phyloP scores from a whole-genome alignment of 306 rosid species.

The cucumber (Cucumis sativus) region DNA sequence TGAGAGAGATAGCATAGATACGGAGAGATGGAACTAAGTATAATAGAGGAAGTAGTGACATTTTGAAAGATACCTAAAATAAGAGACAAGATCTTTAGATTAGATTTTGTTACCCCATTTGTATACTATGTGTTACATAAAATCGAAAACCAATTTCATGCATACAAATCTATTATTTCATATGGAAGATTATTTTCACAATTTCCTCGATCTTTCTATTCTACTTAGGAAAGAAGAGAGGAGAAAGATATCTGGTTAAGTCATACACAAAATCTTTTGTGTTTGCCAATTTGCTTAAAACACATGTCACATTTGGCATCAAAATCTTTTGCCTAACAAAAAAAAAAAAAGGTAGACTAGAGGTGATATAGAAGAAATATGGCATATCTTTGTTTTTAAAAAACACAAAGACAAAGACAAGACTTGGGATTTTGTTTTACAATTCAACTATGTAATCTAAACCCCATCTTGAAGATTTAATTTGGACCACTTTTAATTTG shows the following conservation, averaged over 20 bases:
- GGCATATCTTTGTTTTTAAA: background rate
- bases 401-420: constrained; percentile 1
- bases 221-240: background rate
- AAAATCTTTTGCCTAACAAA: background rate
- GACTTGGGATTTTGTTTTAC: background rate
- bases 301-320: background rate
- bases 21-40: background rate
- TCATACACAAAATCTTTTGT: background rate
- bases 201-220: background rate
- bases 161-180: background rate
- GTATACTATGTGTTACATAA: background rate
- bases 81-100: background rate
- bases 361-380: background rate
- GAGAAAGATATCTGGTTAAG: background rate
- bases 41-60: background rate
- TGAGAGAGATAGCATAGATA: background rate
- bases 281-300: background rate
- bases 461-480: background rate
- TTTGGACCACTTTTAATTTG: background rate
- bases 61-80: background rate
- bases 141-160: background rate
- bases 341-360: background rate
- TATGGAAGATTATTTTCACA: background rate
- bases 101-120: background rate
- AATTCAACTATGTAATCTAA: background rate